Percentiles rank a stretch among this genome's conserved stretches.
These are phyloP conservation scores for Eucalyptus cloeziana DNA, from an alignment of 345 rosid genomes.

Conservation along the genomic window DNA sequence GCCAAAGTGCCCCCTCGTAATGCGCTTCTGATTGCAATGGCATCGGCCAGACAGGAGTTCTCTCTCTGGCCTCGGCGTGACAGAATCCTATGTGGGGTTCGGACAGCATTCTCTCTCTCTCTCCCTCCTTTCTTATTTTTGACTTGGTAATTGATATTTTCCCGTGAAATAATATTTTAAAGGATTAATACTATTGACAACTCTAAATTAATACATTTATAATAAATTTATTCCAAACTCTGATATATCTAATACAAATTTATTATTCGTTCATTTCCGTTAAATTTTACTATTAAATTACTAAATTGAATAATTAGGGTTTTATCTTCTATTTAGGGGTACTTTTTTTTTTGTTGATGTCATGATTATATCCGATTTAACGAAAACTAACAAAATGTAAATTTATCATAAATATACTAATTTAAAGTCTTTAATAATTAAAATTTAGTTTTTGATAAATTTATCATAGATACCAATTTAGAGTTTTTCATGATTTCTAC, in stretches of 20 bases:
- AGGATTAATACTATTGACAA: too few species aligned
- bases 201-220: accelerated
- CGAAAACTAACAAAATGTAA: accelerated
- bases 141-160: background rate
- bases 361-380: too few species aligned
- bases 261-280: accelerated
- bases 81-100: constrained; percentile 5
- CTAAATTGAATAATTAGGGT: accelerated
- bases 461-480: too few species aligned
- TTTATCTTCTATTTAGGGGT: accelerated
- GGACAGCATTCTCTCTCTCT: background rate
- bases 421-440: too few species aligned
- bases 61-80: background rate
- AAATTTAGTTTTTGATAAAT: too few species aligned
- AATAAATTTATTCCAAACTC: accelerated
- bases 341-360: accelerated
- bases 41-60: background rate
- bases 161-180: too few species aligned
- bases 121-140: background rate
- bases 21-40: background rate
- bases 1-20: background rate
- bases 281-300: too few species aligned
- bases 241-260: accelerated
- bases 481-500: accelerated
- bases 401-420: accelerated